phyloP scores from a whole-genome alignment of 805 yeast genomes.

The Wickerhamomyces chaumierensis region DNA sequence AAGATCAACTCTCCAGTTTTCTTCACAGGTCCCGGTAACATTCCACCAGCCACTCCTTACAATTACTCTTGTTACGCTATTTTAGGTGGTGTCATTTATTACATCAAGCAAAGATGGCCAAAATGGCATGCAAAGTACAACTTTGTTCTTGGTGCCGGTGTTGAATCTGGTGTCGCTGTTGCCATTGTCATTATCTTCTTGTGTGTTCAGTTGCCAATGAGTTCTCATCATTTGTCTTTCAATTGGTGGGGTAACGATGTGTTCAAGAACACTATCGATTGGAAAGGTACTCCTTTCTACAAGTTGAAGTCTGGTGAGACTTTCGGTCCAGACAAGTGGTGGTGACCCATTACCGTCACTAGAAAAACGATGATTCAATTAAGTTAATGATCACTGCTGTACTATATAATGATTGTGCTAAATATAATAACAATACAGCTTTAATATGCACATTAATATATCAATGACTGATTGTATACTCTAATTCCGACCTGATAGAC shows the following conservation, averaged over 20 bases:
- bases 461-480: too few species aligned
- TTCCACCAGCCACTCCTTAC: slow-evolving; percentile 70
- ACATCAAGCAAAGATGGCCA: slow-evolving; percentile 34
- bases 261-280: slow-evolving; percentile 27
- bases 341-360: slow-evolving; percentile 12
- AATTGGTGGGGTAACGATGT: slow-evolving; percentile 57
- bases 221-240: slow-evolving; percentile 10
- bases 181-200: slow-evolving; percentile 45
- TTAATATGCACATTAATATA: too few species aligned
- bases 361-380: neutral
- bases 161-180: slow-evolving; percentile 53
- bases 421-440: too few species aligned
- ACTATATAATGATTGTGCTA: too few species aligned
- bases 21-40: slow-evolving; percentile 44
- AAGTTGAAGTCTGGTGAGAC: slow-evolving; percentile 29
- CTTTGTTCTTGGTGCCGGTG: slow-evolving; percentile 48
- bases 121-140: slow-evolving; percentile 53
- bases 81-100: slow-evolving; percentile 32
- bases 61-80: slow-evolving; percentile 46
- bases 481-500: too few species aligned
- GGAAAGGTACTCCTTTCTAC: slow-evolving; percentile 22
- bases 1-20: slow-evolving; percentile 54
- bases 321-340: slow-evolving; percentile 42
- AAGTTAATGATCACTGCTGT: too few species aligned
- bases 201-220: slow-evolving; percentile 35